Evolutionary conservation across 2,329 filamentous ascomycete genomes (phyloP).

Genomic region (Xylaria sp.): DNA sequence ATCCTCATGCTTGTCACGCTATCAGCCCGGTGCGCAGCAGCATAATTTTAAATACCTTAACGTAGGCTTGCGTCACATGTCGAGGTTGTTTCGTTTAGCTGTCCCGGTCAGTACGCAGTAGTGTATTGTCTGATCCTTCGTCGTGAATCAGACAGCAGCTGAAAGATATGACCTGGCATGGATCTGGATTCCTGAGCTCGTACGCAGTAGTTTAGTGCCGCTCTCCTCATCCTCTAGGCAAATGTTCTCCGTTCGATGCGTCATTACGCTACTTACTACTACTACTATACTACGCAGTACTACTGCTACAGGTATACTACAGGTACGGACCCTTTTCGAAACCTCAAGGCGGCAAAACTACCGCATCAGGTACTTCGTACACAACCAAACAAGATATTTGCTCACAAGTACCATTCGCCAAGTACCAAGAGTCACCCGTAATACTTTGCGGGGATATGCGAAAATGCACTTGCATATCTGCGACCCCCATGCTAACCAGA

Average conservation of each 20-base stretch:
- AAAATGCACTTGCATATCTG: slow-evolving; percentile 14
- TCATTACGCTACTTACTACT: slow-evolving; percentile 3
- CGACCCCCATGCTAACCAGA: background rate
- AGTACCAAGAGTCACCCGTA: slow-evolving; percentile 2
- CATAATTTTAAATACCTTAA: slow-evolving; percentile 15
- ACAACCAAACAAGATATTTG: background rate
- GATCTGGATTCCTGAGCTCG: slow-evolving; percentile 4
- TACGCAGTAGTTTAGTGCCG: too few species aligned
- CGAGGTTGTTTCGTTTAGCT: slow-evolving; percentile 24
- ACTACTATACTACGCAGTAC: too few species aligned
- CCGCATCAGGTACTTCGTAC: background rate
- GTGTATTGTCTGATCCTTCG: slow-evolving; percentile 24
- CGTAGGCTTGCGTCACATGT: slow-evolving; percentile 26
- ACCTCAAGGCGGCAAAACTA: too few species aligned
- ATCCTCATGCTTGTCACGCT: slow-evolving; percentile 24
- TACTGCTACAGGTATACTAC: too few species aligned
- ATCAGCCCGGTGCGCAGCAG: slow-evolving; percentile 22
- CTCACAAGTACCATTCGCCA: background rate
- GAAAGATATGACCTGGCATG: slow-evolving; percentile 9
- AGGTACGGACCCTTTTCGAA: background rate
- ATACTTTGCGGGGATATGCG: background rate
- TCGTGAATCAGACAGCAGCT: slow-evolving; percentile 8
- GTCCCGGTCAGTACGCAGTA: too few species aligned
- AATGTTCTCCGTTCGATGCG: background rate
- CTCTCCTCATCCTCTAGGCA: background rate